These are phyloP conservation scores for Zygotorulaspora mrakii DNA, from an alignment of 1,139 yeast species.

Conservation along the genomic window DNA sequence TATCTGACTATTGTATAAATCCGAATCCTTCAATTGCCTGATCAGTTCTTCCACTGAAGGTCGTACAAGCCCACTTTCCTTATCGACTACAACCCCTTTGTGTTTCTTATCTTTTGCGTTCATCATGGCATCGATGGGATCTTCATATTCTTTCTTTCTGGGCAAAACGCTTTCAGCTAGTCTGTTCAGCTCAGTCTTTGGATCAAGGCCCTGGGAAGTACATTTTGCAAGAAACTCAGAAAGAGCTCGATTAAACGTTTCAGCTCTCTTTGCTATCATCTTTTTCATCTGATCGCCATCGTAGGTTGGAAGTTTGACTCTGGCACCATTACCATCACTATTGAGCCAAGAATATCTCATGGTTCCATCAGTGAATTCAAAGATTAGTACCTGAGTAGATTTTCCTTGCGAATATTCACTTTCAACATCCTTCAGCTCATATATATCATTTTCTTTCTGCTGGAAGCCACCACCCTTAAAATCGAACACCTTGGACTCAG, in stretches of 20 bases:
- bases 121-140: constrained; percentile 51
- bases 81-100: constrained; percentile 23
- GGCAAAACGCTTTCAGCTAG: constrained; percentile 48
- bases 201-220: constrained; percentile 36
- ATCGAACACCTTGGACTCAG: constrained; percentile 47
- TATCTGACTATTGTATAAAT: constrained; percentile 60
- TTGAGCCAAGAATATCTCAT: constrained; percentile 43
- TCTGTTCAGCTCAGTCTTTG: constrained; percentile 40
- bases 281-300: constrained; percentile 51
- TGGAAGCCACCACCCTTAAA: constrained; percentile 45
- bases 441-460: constrained; percentile 49
- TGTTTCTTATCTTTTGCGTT: constrained; percentile 21
- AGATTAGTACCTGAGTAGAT: constrained; percentile 55
- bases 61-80: constrained; percentile 31
- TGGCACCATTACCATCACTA: constrained; percentile 35
- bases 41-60: constrained; percentile 48
- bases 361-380: constrained; percentile 75
- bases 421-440: constrained; percentile 40
- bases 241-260: constrained; percentile 48
- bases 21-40: constrained; percentile 43
- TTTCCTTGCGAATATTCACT: constrained; percentile 30
- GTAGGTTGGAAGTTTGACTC: constrained; percentile 43
- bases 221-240: constrained; percentile 41
- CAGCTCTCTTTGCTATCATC: constrained; percentile 57
- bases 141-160: constrained; percentile 42